Base-by-base conservation (phyloP, 2,329 filamentous ascomycete genomes). In the Pyricularia grisea region DNA sequence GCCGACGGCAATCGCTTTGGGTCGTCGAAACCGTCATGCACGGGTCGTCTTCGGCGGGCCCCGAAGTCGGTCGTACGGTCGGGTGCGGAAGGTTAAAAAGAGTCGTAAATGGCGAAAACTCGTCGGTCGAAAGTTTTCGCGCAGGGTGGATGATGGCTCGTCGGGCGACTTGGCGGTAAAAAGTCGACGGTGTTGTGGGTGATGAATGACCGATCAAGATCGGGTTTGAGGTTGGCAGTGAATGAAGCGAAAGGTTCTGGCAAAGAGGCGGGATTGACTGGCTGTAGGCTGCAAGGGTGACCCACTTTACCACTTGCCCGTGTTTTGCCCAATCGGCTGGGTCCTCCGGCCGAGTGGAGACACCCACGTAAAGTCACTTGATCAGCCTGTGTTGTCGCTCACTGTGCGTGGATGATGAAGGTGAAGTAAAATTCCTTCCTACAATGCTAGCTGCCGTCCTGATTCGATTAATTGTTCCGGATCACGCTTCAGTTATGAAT, bases 1-100 rank as follows among this genome's bases (percentile, higher is more conserved):
- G 76, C 76, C 76, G 78, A 78, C 77, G 77, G 75, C 73, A 77
- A 75, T 75, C 75, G 72, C 75, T 73, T 75, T 76, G 73, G 72
- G 75, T 67, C n/a, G 25, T 50, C 23, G 27, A 30, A n/a, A 50
- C 66, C 33, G 50, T 58, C 50, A 67, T 67, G 66, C 66, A 67
- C 66, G 28, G 28, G 28, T 60, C 23, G 50, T 65, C 50, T 67
- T 67, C 66, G 36, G 65, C 65, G 23, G 65, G 30, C 65, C 65
- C 65, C 58, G 65, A 66, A 66, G 65, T 66, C n/a, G 33, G 23
- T 50, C 66, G 36, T 65, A 11, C 17, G 25, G 20, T 65, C 63
- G 28, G 27, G 63, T 36, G 31, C 63, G 31, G 63, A 31, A 28
- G 63, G 23, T 31, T 14, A 6, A 65, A 65, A 65, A 28, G 7